Conservation (phyloP, 2,329 filamentous ascomycete species). For the Diaporthe nobilis region DNA sequence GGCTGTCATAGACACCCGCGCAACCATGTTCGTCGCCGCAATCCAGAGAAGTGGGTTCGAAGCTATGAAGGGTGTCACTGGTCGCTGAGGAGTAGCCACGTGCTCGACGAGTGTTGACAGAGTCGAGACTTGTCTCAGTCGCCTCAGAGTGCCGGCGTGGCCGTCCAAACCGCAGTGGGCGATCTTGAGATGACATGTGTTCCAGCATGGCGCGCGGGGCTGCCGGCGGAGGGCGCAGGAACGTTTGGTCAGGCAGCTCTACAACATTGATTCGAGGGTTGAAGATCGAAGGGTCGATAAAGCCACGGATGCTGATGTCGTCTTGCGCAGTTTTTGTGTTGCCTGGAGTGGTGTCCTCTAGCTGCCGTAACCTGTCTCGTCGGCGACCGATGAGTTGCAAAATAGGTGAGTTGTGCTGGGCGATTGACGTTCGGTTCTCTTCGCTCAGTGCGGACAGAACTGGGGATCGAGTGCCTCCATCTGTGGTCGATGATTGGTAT, state of each 20-base stretch:
- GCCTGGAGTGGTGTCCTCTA: no score
- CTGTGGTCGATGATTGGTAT: conserved; percentile 8
- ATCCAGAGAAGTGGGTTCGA: conserved; percentile 2
- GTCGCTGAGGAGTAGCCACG: conserved; percentile 23
- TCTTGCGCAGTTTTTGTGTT: not conserved
- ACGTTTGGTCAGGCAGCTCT: conserved; percentile 14
- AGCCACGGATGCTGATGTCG: not conserved
- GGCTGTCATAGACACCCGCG: not conserved
- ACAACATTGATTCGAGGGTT: conserved; percentile 24
- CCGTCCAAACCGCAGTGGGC: not conserved
- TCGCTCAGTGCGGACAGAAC: not conserved
- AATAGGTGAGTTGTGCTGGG: not conserved
- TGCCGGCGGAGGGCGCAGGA: conserved; percentile 1
- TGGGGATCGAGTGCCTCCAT: not conserved
- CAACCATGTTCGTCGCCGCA: not conserved
- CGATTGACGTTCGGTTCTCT: not conserved
- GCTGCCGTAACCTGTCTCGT: not conserved
- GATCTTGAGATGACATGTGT: not conserved
- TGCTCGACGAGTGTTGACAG: not conserved
- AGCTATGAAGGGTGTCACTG: conserved; percentile 2
- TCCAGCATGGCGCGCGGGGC: conserved; percentile 36
- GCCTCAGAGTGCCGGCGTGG: conserved; percentile 12
- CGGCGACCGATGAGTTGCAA: not conserved
- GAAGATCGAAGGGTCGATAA: conserved; percentile 15
- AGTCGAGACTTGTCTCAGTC: conserved; percentile 12